phyloP scores from a whole-genome alignment of 441 rosid genomes.

The Pelargonium cotyledonis region DNA sequence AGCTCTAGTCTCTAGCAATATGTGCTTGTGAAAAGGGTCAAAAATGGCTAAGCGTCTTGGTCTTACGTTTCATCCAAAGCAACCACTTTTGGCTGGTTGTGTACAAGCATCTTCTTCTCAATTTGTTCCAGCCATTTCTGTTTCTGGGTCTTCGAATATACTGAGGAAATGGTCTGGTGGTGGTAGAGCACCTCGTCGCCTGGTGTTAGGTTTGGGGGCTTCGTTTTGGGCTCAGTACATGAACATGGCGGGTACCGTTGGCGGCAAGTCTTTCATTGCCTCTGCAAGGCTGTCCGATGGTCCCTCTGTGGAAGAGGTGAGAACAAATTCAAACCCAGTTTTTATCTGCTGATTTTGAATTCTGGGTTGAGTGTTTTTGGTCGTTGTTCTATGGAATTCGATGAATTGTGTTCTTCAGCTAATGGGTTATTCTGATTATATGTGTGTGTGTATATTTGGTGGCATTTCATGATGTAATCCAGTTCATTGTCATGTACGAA shows the following conservation, averaged over 20 bases:
- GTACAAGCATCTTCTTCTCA: not conserved
- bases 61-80: constrained; percentile 17
- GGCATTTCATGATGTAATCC: not conserved
- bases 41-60: constrained; percentile 27
- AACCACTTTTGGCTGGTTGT: constrained; percentile 24
- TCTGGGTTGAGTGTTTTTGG: constrained; percentile 15
- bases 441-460: not conserved
- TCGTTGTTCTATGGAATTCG: not conserved
- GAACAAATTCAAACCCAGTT: constrained; percentile 9
- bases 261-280: constrained; percentile 50
- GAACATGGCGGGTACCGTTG: constrained; percentile 35
- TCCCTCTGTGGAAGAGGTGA: constrained; percentile 55
- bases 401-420: not conserved
- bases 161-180: constrained; percentile 23
- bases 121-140: constrained; percentile 9
- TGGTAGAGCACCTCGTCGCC: constrained; percentile 38
- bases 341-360: constrained; percentile 4
- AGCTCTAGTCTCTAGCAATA: not conserved
- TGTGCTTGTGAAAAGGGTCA: not conserved
- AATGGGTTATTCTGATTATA: not conserved
- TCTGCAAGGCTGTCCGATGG: constrained; percentile 60
- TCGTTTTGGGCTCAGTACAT: constrained; percentile 48
- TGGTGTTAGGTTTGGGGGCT: constrained; percentile 49
- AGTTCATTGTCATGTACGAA: not conserved
- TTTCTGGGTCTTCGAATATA: constrained; percentile 18